Conservation (phyloP, 163 green algal species). For the Prototheca stagnorum region DNA sequence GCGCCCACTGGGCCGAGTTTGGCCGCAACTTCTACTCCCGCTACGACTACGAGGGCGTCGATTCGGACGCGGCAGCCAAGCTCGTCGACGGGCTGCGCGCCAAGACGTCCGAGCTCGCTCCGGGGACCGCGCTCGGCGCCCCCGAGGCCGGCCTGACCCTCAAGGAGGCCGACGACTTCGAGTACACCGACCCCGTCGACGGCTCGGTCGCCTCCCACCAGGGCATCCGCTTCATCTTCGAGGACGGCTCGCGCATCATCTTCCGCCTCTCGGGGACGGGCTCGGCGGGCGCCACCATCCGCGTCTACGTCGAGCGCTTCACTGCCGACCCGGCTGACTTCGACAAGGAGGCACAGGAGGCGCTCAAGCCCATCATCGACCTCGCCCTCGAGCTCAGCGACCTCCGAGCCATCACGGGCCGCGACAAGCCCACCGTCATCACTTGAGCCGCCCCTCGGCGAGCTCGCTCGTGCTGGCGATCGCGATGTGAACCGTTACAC, state of each 20-base stretch:
- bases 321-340: conserved; percentile 46
- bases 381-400: conserved; percentile 24
- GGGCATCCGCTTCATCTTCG: conserved; percentile 91
- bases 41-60: conserved; percentile 92
- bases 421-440: conserved; percentile 94
- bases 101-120: conserved; percentile 32
- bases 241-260: conserved; percentile 87
- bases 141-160: conserved; percentile 81
- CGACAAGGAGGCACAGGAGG: conserved; percentile 18
- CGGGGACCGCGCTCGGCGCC: background rate
- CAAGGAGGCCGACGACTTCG: conserved; percentile 84
- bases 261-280: conserved; percentile 82
- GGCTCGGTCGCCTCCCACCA: conserved; percentile 83
- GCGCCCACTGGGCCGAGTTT: conserved; percentile 87
- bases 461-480: background rate
- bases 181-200: conserved; percentile 95
- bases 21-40: conserved; percentile 96
- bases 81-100: conserved; percentile 73
- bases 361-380: conserved; percentile 32
- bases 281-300: conserved; percentile 79
- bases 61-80: conserved; percentile 51
- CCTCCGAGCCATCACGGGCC: conserved; percentile 78
- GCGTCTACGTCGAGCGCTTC: conserved; percentile 97
- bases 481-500: too few species aligned
- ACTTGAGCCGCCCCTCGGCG: conserved; percentile 37